A percentile compares a stretch with the other conserved stretches of the same genome.
Evolutionary conservation across 1,139 yeast species (phyloP).

Genomic region (Meyerozyma smithsonii): DNA sequence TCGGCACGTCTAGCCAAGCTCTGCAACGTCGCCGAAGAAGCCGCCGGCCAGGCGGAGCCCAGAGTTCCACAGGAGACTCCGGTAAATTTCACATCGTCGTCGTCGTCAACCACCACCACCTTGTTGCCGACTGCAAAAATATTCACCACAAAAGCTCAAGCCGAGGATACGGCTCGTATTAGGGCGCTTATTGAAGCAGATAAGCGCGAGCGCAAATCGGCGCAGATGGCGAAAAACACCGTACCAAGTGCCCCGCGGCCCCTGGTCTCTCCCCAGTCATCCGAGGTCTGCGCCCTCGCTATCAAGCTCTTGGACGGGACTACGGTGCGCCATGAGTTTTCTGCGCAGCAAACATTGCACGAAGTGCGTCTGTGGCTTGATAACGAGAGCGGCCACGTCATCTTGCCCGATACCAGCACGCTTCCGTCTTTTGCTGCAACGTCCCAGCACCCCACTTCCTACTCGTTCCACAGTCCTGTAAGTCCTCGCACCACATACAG

Average conservation of each 20-base stretch:
- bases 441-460: conserved; percentile 28
- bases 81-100: too few species aligned
- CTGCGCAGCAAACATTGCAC: conserved; percentile 35
- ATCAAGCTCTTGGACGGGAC: conserved; percentile 55
- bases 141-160: conserved; percentile 16
- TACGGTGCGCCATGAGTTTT: conserved; percentile 41
- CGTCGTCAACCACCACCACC: neutral
- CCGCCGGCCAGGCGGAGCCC: too few species aligned
- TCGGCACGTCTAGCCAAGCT: conserved; percentile 18
- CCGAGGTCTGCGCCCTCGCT: conserved; percentile 36
- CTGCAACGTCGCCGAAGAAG: neutral
- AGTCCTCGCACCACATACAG: conserved; percentile 35
- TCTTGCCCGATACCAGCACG: conserved; percentile 19
- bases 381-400: conserved; percentile 41
- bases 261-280: neutral
- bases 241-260: neutral
- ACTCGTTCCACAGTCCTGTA: conserved; percentile 35
- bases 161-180: conserved; percentile 52
- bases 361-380: conserved; percentile 67
- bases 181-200: conserved; percentile 47
- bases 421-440: conserved; percentile 38
- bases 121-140: neutral
- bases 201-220: conserved; percentile 36
- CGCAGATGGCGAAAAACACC: conserved; percentile 4
- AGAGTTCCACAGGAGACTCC: too few species aligned